phyloP scores from a whole-genome alignment of 805 yeast genomes.

The Ogataea henricii region DNA sequence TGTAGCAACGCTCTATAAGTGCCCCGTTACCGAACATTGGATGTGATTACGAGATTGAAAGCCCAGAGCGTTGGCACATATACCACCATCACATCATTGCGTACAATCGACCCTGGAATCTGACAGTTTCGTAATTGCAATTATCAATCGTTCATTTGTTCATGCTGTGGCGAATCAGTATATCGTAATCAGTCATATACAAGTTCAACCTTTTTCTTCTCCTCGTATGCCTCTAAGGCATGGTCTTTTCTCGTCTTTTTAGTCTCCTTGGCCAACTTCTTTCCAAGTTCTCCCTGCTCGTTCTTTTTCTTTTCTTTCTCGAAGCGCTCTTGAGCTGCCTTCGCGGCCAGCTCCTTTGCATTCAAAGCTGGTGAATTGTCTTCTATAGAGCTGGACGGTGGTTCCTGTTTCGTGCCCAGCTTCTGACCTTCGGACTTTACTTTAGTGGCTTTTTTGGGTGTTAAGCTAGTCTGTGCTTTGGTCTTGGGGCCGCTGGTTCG shows the following conservation, averaged over 20 bases:
- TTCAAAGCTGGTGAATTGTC: constrained; percentile 2
- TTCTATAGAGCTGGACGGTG: background rate
- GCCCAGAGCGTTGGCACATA: no score
- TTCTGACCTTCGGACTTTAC: constrained; percentile 14
- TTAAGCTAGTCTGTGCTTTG: constrained; percentile 5
- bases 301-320: constrained; percentile 19
- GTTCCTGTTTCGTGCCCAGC: constrained; percentile 15
- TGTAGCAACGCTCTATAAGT: no score
- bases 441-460: background rate
- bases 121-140: no score
- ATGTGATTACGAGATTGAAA: no score
- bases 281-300: constrained; percentile 30
- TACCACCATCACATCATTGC: no score
- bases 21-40: no score
- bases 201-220: constrained; percentile 18
- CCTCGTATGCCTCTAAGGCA: constrained; percentile 27
- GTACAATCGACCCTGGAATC: no score
- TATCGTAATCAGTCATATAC: constrained; percentile 22
- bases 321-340: constrained; percentile 31
- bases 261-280: constrained; percentile 26
- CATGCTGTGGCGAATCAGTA: no score
- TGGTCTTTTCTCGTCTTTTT: constrained; percentile 28
- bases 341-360: constrained; percentile 33
- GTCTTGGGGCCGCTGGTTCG: background rate
- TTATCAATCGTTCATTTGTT: background rate